phyloP scores from a whole-genome alignment of 2,329 filamentous ascomycete species.

The Colletotrichum neosansevieriae region DNA sequence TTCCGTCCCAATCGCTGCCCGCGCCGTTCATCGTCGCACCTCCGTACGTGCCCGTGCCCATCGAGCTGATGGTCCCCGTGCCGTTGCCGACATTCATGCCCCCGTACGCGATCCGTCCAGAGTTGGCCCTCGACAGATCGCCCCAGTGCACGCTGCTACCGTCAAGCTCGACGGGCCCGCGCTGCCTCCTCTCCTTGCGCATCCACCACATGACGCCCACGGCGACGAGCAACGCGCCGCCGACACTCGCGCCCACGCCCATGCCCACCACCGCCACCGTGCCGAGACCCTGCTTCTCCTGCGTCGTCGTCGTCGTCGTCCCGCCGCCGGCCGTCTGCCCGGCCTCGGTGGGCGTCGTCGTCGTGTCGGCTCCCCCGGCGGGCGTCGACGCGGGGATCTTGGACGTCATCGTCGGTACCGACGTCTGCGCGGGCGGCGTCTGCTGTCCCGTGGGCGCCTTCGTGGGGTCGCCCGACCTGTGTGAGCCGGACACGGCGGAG shows the following conservation, averaged over 20 bases:
- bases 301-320: not conserved
- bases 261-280: conserved; percentile 27
- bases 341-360: not conserved
- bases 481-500: not conserved
- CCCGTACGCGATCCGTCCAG: conserved; percentile 19
- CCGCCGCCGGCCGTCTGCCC: not conserved
- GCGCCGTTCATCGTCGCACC: not conserved
- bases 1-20: conserved; percentile 32
- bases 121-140: conserved; percentile 14
- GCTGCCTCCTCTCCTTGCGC: conserved; percentile 20
- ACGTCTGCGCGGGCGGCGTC: conserved; percentile 20
- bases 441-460: conserved; percentile 1
- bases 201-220: conserved; percentile 33
- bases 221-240: conserved; percentile 31
- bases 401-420: conserved; percentile 11
- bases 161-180: conserved; percentile 21
- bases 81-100: conserved; percentile 25
- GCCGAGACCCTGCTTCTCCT: conserved; percentile 1
- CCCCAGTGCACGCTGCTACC: conserved; percentile 16
- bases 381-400: conserved; percentile 15
- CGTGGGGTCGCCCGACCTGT: not conserved
- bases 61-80: conserved; percentile 31
- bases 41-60: conserved; percentile 32
- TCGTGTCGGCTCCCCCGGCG: not conserved
- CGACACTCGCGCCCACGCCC: conserved; percentile 31